Evolutionary conservation across 2,329 filamentous ascomycete species (phyloP).

Genomic region (Xylaria sp.): DNA sequence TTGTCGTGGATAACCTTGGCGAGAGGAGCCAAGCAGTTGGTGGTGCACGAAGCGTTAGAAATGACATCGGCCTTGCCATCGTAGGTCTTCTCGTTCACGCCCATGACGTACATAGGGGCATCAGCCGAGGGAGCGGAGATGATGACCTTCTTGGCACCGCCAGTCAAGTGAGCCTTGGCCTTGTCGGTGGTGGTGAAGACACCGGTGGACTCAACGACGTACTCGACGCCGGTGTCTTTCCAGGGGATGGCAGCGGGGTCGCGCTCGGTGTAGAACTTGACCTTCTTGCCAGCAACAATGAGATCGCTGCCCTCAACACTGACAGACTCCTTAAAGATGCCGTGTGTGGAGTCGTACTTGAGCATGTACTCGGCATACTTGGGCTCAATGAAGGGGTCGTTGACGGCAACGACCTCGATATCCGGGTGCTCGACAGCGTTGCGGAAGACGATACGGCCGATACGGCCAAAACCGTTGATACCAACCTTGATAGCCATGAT

Average conservation of each 20-base stretch:
- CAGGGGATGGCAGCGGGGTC: constrained; percentile 92
- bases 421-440: constrained; percentile 91
- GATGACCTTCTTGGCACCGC: constrained; percentile 97
- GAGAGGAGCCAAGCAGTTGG: constrained; percentile 99
- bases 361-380: constrained; percentile 99
- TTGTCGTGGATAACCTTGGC: constrained; percentile 99
- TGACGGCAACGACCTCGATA: constrained; percentile 93
- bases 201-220: constrained; percentile 97
- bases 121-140: constrained; percentile 92
- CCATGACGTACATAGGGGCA: constrained; percentile 99
- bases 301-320: constrained; percentile 73
- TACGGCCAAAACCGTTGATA: constrained; percentile 99
- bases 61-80: constrained; percentile 89
- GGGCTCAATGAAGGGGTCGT: constrained; percentile 99
- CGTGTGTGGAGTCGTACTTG: constrained; percentile 98
- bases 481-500: constrained; percentile 75
- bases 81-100: constrained; percentile 96
- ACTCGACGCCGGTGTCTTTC: constrained; percentile 83
- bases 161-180: constrained; percentile 91
- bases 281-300: constrained; percentile 89
- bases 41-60: constrained; percentile 99
- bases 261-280: constrained; percentile 93
- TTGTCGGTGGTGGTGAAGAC: constrained; percentile 99
- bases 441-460: constrained; percentile 98
- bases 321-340: constrained; percentile 92